Percentiles rank a stretch among this genome's conserved stretches.
Conservation (phyloP, 371 early-diverging fungal species). For the Racocetra persica region DNA sequence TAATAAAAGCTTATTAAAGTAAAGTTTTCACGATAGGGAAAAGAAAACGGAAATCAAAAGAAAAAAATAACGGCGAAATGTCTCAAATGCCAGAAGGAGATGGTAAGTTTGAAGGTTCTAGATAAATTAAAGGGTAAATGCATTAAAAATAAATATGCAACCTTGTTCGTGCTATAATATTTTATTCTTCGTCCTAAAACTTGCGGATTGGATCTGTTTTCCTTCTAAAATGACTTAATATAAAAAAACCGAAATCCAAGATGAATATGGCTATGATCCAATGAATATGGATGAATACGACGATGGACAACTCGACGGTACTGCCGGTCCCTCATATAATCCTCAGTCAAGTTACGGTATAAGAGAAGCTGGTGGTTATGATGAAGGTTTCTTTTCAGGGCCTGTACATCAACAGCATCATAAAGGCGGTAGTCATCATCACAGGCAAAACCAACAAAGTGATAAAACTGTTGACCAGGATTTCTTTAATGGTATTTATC, state of each 20-base stretch:
- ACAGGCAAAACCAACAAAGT: slow-evolving; percentile 32
- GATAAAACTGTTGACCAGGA: slow-evolving; percentile 39
- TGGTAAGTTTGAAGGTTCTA: neutral
- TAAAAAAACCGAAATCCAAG: neutral
- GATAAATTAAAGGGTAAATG: neutral
- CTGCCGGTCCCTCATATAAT: slow-evolving; percentile 18
- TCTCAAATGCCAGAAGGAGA: slow-evolving; percentile 41
- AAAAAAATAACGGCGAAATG: slow-evolving; percentile 38
- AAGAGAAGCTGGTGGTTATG: slow-evolving; percentile 7
- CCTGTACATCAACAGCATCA: slow-evolving; percentile 22
- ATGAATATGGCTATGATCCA: slow-evolving; percentile 35
- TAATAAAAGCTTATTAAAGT: neutral
- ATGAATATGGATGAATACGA: slow-evolving; percentile 40
- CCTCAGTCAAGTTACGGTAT: neutral
- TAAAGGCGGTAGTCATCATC: slow-evolving; percentile 31
- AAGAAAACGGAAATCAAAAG: slow-evolving; percentile 21
- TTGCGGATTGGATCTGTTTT: neutral
- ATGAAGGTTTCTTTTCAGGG: slow-evolving; percentile 32
- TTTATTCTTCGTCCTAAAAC: neutral
- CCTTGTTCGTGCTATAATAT: neutral
- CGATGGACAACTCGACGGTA: neutral
- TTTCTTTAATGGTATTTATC: slow-evolving; percentile 36
- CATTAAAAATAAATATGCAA: neutral
- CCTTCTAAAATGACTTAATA: neutral
- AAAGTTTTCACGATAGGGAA: slow-evolving; percentile 34